Base-by-base conservation (phyloP, 306 rosid species). In the Senna tora region DNA sequence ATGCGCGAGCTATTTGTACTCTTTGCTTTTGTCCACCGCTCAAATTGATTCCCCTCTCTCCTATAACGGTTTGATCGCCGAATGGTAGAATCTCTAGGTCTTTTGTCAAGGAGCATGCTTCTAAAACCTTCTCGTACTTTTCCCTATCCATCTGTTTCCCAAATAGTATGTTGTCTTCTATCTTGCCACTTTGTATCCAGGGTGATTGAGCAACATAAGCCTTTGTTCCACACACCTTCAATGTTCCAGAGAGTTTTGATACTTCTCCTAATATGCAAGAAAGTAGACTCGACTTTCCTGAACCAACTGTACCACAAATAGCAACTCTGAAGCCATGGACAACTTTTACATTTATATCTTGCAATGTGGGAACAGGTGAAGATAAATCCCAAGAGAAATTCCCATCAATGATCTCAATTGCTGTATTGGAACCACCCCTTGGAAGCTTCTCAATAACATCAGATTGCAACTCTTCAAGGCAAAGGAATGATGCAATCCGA, bases 21-120 rank as follows among this genome's bases (percentile, higher is more conserved):
- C 97, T 90, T 79, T 93, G 90, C 66, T 91, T 90, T 75, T 93
- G 97, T 49, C 98, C 98, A 0, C 98, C 97, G 42, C 98, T 93
- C 84, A 93, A 76, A 87, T 93, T 90, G 84, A 93, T 93, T 36
- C 98, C 98, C 55, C 97, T 80, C 71, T 93, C 98, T 72, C 94
- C 97, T 30, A 93, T 90, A 66, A 90, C 56, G 1, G 98, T 93
- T 51, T 90, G 94, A 82, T 93, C 98, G 16, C 97, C 98, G 50
- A 84, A 87, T 4, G 97, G 58, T 13, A 93, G 84, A 67, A 84
- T 73, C 75, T 88, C 96, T 16, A 89, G 84, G 80, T 93, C 97
- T 86, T 86, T 90, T 71, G 83, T 89, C 77, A 90, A 47, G n/a
- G 92, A 87, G 61, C 98, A 93, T 3, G 94, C 97, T 64, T 93